Percentiles rank a stretch among this genome's conserved stretches.
phyloP scores from a whole-genome alignment of 257 asterid genomes.

The Datura wrightii region DNA sequence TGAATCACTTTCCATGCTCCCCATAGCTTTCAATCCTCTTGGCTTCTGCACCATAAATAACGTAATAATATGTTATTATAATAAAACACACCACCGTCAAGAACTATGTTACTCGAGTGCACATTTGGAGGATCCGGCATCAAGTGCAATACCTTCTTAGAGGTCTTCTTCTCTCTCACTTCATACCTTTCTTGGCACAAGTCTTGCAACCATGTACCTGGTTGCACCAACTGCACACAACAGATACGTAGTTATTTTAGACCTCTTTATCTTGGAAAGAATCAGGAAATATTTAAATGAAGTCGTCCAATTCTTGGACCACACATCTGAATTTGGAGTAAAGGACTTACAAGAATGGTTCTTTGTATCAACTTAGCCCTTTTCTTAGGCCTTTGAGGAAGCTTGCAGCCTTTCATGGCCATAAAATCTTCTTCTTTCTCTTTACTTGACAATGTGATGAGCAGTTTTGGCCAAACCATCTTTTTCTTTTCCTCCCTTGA shows the following conservation, averaged over 20 bases:
- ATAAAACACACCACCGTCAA: neutral
- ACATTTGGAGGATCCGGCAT: neutral
- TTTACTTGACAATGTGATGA: conserved; percentile 47
- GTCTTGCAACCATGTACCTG: conserved; percentile 58
- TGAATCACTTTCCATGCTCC: conserved; percentile 50
- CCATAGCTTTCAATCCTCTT: conserved; percentile 54
- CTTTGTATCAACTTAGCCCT: conserved; percentile 52
- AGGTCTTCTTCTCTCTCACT: conserved; percentile 60
- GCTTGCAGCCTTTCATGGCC: conserved; percentile 58
- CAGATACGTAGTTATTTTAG: neutral
- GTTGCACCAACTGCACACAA: conserved; percentile 51
- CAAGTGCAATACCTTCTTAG: conserved; percentile 44
- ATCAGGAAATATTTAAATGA: conserved; percentile 3
- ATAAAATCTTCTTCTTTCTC: conserved; percentile 57
- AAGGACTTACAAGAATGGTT: conserved; percentile 44
- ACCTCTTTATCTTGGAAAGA: neutral
- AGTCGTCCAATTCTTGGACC: neutral
- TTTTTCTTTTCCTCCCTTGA: conserved; percentile 48
- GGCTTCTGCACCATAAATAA: conserved; percentile 43
- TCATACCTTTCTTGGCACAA: conserved; percentile 60
- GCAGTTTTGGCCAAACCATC: conserved; percentile 49
- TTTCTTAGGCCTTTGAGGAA: conserved; percentile 61
- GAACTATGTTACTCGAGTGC: neutral
- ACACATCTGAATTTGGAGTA: neutral
- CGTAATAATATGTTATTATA: neutral